These are phyloP conservation scores for Sclerotinia trifoliorum DNA, from an alignment of 2,329 filamentous ascomycete genomes.

Conservation along the genomic window DNA sequence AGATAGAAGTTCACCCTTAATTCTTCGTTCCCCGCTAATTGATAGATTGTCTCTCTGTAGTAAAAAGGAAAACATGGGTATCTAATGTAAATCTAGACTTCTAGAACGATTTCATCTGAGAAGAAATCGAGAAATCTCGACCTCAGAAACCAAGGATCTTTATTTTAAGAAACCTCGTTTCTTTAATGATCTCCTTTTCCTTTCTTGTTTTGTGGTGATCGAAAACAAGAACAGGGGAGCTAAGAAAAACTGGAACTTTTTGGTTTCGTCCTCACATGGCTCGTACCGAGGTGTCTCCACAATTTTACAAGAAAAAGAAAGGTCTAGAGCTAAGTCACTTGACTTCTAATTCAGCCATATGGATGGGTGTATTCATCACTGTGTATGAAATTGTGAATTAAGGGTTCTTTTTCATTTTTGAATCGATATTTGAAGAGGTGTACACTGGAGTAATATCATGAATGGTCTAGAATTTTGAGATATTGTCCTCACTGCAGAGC, in stretches of 20 bases:
- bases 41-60: background rate
- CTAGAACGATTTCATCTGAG: constrained; percentile 1
- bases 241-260: background rate
- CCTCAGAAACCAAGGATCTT: background rate
- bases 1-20: background rate
- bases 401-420: background rate
- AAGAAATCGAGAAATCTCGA: background rate
- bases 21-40: background rate
- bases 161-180: background rate
- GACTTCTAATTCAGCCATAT: background rate
- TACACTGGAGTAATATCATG: background rate
- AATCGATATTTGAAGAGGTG: no score
- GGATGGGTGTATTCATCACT: background rate
- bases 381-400: background rate
- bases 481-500: background rate
- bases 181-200: background rate
- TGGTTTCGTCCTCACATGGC: background rate
- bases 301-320: background rate
- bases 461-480: background rate
- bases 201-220: constrained; percentile 5
- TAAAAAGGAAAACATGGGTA: background rate
- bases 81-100: background rate
- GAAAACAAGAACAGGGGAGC: background rate
- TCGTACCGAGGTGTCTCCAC: background rate
- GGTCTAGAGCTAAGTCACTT: constrained; percentile 2